Evolutionary conservation across 441 rosid species (phyloP).

Genomic region (Viola pubescens): DNA sequence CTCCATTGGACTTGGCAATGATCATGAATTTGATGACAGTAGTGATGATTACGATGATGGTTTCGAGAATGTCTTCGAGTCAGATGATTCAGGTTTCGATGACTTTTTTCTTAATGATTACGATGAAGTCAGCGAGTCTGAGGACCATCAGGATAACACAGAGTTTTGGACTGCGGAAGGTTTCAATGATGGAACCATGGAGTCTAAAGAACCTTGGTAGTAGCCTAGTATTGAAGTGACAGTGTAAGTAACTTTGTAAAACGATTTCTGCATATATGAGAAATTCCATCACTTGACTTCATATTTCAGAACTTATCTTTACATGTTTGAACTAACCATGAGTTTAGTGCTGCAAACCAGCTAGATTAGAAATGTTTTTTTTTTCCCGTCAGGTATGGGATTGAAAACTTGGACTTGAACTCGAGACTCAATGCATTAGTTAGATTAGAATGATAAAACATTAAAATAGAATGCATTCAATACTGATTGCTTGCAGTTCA

Average conservation of each 20-base stretch:
- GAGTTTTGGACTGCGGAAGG: conserved; percentile 51
- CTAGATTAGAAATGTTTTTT: too few species aligned
- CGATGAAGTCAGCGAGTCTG: conserved; percentile 17
- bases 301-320: too few species aligned
- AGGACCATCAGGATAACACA: conserved; percentile 16
- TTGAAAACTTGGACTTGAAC: too few species aligned
- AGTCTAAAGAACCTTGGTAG: conserved; percentile 49
- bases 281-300: too few species aligned
- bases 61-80: conserved; percentile 58
- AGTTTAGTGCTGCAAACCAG: too few species aligned
- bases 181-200: conserved; percentile 13
- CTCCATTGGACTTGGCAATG: conserved; percentile 1
- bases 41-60: conserved; percentile 44
- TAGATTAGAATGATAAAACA: too few species aligned
- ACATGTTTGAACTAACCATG: too few species aligned
- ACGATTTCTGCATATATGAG: not conserved
- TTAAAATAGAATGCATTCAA: too few species aligned
- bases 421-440: too few species aligned
- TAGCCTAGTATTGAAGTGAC: not conserved
- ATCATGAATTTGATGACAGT: conserved; percentile 8
- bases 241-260: not conserved
- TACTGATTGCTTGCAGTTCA: too few species aligned
- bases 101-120: conserved; percentile 28
- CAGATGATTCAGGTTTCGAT: conserved; percentile 44
- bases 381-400: too few species aligned